Conservation (phyloP, 208 protist genomes). For the Crithidia expoeki region DNA sequence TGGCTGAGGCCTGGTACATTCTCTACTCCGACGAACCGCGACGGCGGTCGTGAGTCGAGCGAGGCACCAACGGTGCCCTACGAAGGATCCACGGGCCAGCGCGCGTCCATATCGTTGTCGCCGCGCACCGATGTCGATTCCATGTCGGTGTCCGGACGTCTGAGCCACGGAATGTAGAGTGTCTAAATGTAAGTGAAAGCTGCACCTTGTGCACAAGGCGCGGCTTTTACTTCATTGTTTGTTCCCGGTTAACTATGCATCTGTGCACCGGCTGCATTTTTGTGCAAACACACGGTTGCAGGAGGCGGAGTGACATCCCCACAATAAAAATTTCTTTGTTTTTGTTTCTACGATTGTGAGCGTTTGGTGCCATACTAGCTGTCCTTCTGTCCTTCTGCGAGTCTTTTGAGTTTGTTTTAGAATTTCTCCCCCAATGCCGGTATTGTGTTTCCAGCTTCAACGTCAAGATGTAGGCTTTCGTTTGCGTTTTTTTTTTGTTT, state of each 20-base stretch:
- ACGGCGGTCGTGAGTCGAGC: slow-evolving; percentile 30
- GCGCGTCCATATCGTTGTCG: slow-evolving; percentile 28
- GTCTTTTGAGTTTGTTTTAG: neutral
- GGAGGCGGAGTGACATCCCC: no score
- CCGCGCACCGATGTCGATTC: slow-evolving; percentile 33
- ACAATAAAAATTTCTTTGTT: no score
- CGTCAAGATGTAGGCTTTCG: neutral
- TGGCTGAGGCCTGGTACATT: slow-evolving; percentile 27
- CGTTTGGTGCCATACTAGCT: no score
- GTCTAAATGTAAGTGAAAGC: no score
- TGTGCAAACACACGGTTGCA: no score
- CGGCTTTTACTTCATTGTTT: no score
- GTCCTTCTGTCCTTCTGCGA: neutral
- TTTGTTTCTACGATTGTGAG: no score
- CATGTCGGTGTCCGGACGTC: slow-evolving; percentile 23
- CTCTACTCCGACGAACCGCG: slow-evolving; percentile 36
- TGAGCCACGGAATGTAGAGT: slow-evolving; percentile 26
- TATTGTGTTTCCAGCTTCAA: neutral
- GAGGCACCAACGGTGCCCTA: slow-evolving; percentile 39
- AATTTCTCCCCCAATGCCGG: neutral
- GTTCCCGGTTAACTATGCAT: no score
- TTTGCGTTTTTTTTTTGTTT: neutral
- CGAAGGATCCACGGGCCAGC: slow-evolving; percentile 33
- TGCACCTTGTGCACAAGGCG: no score
- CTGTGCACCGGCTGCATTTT: no score